Evolutionary conservation across 2,329 filamentous ascomycete genomes (phyloP), one percentile per base, ranked within the genome.

Genomic region (Botrytis paeoniae): DNA sequence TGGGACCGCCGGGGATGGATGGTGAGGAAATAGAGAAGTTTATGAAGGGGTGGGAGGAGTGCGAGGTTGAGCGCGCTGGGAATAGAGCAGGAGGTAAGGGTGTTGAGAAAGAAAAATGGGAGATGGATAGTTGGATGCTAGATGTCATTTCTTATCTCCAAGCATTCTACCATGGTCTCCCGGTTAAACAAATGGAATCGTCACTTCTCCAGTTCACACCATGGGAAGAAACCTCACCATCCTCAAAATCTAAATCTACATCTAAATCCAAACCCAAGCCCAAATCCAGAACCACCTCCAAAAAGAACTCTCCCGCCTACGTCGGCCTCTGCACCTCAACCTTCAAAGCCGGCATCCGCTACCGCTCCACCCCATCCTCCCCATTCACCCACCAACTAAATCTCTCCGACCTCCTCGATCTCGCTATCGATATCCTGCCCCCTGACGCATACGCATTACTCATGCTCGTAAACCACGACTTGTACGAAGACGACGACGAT

Each of bases 401-500:
- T 63, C 73, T 80, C 4, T 73, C 77, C 63, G 78, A 79, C 65
- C 65, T 79, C 3, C 75, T 80, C 1, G 77, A 79, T 70, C 75
- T 74, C 2, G 77, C 78, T 3, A 79, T 79, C n/a, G 74, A 73
- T 22, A 73, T 76, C 5, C 48, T 80, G 29, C 78, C 79, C 8
- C 45, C 75, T 16, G 77, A 80, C 72, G 78, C 78, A 10, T 79
- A 77, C 71, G 77, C 78, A 3, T 29, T 80, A 16, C 22, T 79
- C 8, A 72, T 80, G 43, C 70, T 80, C 18, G 75, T 79, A 4
- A 72, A 79, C 9, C 78, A 79, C 57, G 79, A 80, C 65, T 70
- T 80, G 8, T 80, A 78, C 39, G 78, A 80, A 71, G 78, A 79
- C 41, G 66, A 90, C 0, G 87, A 91, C 0, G 91, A 92, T 74